Conservation (phyloP, 2,329 filamentous ascomycete species). For the Thelonectria rubi region DNA sequence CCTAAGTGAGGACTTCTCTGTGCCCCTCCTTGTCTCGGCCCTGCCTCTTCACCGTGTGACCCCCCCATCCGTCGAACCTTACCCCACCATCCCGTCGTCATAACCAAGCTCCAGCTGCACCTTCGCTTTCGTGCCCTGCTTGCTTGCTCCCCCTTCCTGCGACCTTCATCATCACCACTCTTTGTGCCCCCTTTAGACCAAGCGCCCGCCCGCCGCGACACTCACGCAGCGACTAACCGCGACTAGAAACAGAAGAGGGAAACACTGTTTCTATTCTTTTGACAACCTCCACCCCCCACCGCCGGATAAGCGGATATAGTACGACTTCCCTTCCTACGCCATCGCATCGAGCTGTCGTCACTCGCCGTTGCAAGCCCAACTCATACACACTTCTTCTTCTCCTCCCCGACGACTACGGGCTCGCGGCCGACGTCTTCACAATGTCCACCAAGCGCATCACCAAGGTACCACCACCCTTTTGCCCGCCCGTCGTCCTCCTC, state of each 20-base stretch:
- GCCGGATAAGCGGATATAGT: too few relatives aligned
- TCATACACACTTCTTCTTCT: too few relatives aligned
- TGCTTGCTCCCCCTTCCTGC: slow-evolving; percentile 1
- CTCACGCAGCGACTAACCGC: neutral
- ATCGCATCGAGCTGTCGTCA: too few relatives aligned
- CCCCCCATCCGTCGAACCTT: neutral
- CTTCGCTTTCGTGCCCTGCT: slow-evolving; percentile 28
- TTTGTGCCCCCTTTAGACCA: neutral
- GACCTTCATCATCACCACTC: slow-evolving; percentile 14
- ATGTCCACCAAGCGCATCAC: slow-evolving; percentile 58
- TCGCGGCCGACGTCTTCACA: slow-evolving; percentile 18
- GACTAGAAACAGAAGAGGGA: too few relatives aligned
- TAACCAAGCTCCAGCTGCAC: neutral
- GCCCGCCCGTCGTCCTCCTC: neutral
- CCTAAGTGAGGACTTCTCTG: too few relatives aligned
- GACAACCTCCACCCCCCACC: too few relatives aligned
- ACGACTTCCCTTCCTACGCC: too few relatives aligned
- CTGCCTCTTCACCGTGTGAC: slow-evolving; percentile 2
- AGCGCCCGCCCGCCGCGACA: neutral
- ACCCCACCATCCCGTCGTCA: slow-evolving; percentile 13
- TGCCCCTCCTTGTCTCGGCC: neutral
- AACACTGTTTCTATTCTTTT: too few relatives aligned
- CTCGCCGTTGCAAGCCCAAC: too few relatives aligned
- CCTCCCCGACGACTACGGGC: too few relatives aligned
- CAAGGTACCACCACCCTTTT: slow-evolving; percentile 46